These are phyloP conservation scores for Cadophora luteo-olivacea DNA, from an alignment of 2,329 filamentous ascomycete species.

Conservation along the genomic window DNA sequence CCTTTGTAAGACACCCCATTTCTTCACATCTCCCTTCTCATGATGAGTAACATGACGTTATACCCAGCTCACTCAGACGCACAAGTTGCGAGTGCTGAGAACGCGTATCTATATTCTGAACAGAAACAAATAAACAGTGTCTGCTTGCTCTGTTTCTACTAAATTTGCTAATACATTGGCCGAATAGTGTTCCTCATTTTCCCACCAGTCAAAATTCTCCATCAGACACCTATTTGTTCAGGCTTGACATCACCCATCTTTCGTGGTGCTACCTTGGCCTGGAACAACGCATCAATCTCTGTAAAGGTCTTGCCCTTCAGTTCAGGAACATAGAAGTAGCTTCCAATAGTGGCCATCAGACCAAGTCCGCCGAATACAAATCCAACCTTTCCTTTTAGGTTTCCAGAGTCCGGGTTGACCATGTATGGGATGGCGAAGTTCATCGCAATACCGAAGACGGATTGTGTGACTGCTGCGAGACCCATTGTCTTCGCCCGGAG, in stretches of 20 bases:
- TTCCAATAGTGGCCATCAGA: slow-evolving; percentile 32
- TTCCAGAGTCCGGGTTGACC: slow-evolving; percentile 48
- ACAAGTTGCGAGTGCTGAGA: slow-evolving; percentile 86
- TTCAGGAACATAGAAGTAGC: slow-evolving; percentile 74
- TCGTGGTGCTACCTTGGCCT: slow-evolving; percentile 37
- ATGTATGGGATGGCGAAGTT: slow-evolving; percentile 56
- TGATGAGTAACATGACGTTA: slow-evolving; percentile 93
- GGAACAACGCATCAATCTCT: slow-evolving; percentile 83
- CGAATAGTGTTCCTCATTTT: neutral
- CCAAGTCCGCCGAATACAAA: slow-evolving; percentile 45
- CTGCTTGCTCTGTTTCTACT: neutral
- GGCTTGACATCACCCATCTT: slow-evolving; percentile 31
- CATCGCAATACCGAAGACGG: slow-evolving; percentile 52
- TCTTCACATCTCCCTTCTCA: slow-evolving; percentile 41
- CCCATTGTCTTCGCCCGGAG: slow-evolving; percentile 49
- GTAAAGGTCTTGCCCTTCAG: slow-evolving; percentile 80
- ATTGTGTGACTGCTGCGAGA: slow-evolving; percentile 49
- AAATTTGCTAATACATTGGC: slow-evolving; percentile 16
- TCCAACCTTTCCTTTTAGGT: slow-evolving; percentile 46
- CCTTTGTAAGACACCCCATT: neutral
- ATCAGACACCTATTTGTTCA: neutral
- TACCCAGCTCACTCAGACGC: slow-evolving; percentile 99
- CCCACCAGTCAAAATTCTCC: neutral
- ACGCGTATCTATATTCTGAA: slow-evolving; percentile 68
- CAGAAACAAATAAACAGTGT: neutral